Base-by-base conservation (phyloP, 1,284 basidiomycete genomes). In the Butyriboletus appendiculatus region DNA sequence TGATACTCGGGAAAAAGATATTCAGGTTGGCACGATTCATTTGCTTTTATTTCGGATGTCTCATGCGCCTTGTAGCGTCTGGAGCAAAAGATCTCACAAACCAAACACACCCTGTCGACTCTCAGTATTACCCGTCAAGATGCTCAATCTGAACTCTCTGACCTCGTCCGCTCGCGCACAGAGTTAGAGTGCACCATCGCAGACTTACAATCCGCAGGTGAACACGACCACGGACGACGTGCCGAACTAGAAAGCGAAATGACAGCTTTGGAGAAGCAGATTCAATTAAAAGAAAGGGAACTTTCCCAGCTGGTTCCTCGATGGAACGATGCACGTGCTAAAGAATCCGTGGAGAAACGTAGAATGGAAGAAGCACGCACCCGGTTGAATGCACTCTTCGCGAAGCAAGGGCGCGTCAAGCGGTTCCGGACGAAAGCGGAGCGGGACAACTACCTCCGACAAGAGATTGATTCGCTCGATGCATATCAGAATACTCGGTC, bases 371-470 rank as follows among this genome's bases (percentile, higher is more conserved):
- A 86, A 39, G 85, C 85, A 0, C 81, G 82, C 47, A 85, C 89
- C 0, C 80, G 79, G 47, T 75, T 97, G 4, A 78, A 82, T 2
- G 84, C 88, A 0, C 75, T 98, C 2, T 92, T 89, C 65, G 86
- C 90, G 9, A 97, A 97, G 68, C 92, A 93, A 68, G 94, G 94
- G 1, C 88, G 96, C 28, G 78, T 89, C 26, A 83, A 86, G 48
- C 91, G 90, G 62, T 98, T 96, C 76, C 76, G 83, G n/a, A 91
- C 89, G 14, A 86, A 87, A 65, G 79, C 81, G 0, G 93, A 94
- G 61, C 85, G 95, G 14, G 95, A 98, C 66, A 72, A 78, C 20
- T 96, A 84, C 66, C 77, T 98, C 28, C 79, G 75, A 16, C 77
- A 80, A 15, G 92, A 96, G 65, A 88, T 97, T 44, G 73, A 80